Evolutionary conservation across 805 yeast genomes (phyloP), one percentile per base, ranked within the genome.

Genomic region (Clavispora santaluciae): DNA sequence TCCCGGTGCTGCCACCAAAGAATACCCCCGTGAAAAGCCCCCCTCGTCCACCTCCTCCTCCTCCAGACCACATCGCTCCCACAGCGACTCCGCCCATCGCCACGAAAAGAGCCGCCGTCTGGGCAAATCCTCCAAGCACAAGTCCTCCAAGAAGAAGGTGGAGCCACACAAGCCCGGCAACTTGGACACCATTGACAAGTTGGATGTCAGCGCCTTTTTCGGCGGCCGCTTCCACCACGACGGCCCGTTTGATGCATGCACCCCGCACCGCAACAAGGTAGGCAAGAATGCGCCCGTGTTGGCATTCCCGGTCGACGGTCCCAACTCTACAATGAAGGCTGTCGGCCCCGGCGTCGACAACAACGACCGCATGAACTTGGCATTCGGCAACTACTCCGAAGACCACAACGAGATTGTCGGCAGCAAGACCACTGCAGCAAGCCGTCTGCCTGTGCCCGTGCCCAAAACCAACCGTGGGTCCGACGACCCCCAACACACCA

Each of bases 221-320:
- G 97, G 96, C 20, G 82, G 86, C 36, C 87, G 95, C 2, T 93
- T 93, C 74, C 99, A 93, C 63, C 98, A 93, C 63, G 99, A 93
- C 66, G 99, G 99, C 10, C 99, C 99, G 12, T 93, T 93, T 60
- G 99, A 93, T 61, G 99, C 99, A 1, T 91, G 98, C 63, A 86
- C 95, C 3, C 98, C 99, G 6, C 96, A 87, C 62, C 81, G 98
- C 61, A 93, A 93, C 64, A 86, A 84, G 65, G 72, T 78, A 43
- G 67, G 65, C 49, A 69, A 73, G 56, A 81, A 79, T 35, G 95
- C 97, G 0, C 99, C 99, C 4, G 96, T 93, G 12, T 70, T 79
- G 68, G 99, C 99, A 0, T 93, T 91, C 73, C 96, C 97, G 0
- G 86, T 76, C 6, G 95, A 91, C 64, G 97, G 98, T 0, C 96